Base-by-base conservation (phyloP, 1,284 basidiomycete genomes). In the Heterobasidion occidentale region DNA sequence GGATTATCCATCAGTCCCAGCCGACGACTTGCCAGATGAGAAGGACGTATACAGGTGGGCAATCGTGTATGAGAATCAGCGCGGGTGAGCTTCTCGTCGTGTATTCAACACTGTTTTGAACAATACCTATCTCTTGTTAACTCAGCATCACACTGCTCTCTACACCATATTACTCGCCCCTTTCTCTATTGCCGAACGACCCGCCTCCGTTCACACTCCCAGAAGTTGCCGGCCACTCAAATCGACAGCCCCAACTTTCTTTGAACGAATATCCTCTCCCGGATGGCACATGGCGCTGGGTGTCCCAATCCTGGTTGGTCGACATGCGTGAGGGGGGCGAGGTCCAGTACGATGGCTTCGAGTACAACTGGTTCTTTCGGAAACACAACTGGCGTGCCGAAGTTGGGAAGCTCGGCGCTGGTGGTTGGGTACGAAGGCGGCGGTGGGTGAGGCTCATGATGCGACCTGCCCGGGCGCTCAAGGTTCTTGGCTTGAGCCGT, bases 361-460 rank as follows among this genome's bases (percentile, higher is more conserved):
- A 92, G 68, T 92, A 92, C 70, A 90, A 90, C 64, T 88, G 84
- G 80, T 67, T 74, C 58, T 92, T 92, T 62, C 79, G 85, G 15
- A 67, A 70, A 33, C 76, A 78, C 52, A 69, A 81, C 51, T 92
- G 89, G 89, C 75, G 78, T 11, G 69, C 86, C 0, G 71, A 79
- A 52, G 74, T 82, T 1, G 86, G 88, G 8, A 65, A 70, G 36
- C 66, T 86, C 51, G 81, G 79, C 63, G 69, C 79, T 9, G 85
- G 84, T 36, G 85, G 84, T 8, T 89, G 79, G 77, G 90, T 92
- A 35, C 75, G 89, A 36, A 74, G 89, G 52, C 74, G 90, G 52
- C 75, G 86, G 34, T 92, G 90, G 90, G 72, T 92, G 42, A 77
- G 89, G 38, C 73, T 92, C 35, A 92, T 92, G 90, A 80, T 90